A percentile compares a stretch with the other conserved stretches of the same genome.
phyloP scores from a whole-genome alignment of 352 stramenopile species.

The Phytophthora kernoviae region DNA sequence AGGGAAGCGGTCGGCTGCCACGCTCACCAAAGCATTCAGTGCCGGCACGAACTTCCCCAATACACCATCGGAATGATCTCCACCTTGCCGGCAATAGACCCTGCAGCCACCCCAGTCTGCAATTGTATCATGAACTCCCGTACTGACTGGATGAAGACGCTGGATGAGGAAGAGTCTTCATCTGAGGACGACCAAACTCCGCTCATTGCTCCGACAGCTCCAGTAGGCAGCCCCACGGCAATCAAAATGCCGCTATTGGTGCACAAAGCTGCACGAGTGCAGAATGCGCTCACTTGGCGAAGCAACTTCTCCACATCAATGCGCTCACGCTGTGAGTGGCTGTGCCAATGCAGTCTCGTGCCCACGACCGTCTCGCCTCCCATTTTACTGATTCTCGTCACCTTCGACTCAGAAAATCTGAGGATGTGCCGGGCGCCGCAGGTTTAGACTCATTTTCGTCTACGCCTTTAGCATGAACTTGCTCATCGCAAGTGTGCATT shows the following conservation, averaged over 20 bases:
- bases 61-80: slow-evolving; percentile 91
- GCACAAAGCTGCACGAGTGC: slow-evolving; percentile 51
- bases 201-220: slow-evolving; percentile 14
- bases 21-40: slow-evolving; percentile 92
- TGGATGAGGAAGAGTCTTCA: slow-evolving; percentile 13
- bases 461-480: not conserved
- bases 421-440: slow-evolving; percentile 5
- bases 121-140: slow-evolving; percentile 44
- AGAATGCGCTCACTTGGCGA: slow-evolving; percentile 55
- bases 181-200: not conserved
- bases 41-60: slow-evolving; percentile 96
- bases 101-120: slow-evolving; percentile 23
- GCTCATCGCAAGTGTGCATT: no score
- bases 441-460: not conserved
- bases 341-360: slow-evolving; percentile 75
- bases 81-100: slow-evolving; percentile 32
- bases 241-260: slow-evolving; percentile 55
- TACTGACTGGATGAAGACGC: slow-evolving; percentile 47
- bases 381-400: slow-evolving; percentile 6
- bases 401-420: slow-evolving; percentile 15
- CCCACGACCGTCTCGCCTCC: slow-evolving; percentile 48
- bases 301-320: slow-evolving; percentile 57
- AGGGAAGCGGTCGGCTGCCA: slow-evolving; percentile 66
- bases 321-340: slow-evolving; percentile 46
- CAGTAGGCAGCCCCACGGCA: slow-evolving; percentile 46